Base-by-base conservation (phyloP, 83 land plant genomes). In the Picea abies region DNA sequence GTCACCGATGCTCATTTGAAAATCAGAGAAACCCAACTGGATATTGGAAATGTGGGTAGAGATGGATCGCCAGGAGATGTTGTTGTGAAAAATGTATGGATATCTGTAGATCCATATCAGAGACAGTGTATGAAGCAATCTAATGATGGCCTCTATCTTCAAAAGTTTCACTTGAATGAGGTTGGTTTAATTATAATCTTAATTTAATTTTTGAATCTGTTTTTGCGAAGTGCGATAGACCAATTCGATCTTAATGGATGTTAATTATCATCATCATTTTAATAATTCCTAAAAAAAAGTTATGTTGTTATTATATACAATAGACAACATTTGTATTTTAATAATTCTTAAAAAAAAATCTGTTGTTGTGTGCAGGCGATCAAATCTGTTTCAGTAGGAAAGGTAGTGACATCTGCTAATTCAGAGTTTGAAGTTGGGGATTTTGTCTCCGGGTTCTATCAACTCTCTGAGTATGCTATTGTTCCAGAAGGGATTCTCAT, bases 401-500 rank as follows among this genome's bases (percentile, higher is more conserved):
- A 82, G 77, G 92, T 94, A 61, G 71, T 92, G 29, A 87, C 83
- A n/a, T 94, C 95, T 16, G 92, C 86, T 64, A 72, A 90, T 81
- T 91, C 92, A 12, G 80, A 91, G 26, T 94, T 88, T 84, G 87
- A 89, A 66, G 86, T 78, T 11, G 92, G 91, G 8, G 97, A 94
- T 76, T 62, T 86, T n/a, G 83, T 94, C 17, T 16, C 81, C 0
- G 94, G 93, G 11, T 39, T 88, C 2, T 88, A 88, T 76, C 89
- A 81, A 0, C 90, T 95, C 90, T 93, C 93, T 65, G 91, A 94
- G 64, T 94, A 91, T 73, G 90, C 86, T 69, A 73, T 92, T 78
- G 80, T 94, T 61, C 0, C 64, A 22, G 86, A 81, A 26, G 80
- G 80, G 35, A 81, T 76, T 41, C 72, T 91, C 82, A 81, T 76